Conservation (phyloP, 768 basidiomycete genomes). For the Leccinum obscurum region DNA sequence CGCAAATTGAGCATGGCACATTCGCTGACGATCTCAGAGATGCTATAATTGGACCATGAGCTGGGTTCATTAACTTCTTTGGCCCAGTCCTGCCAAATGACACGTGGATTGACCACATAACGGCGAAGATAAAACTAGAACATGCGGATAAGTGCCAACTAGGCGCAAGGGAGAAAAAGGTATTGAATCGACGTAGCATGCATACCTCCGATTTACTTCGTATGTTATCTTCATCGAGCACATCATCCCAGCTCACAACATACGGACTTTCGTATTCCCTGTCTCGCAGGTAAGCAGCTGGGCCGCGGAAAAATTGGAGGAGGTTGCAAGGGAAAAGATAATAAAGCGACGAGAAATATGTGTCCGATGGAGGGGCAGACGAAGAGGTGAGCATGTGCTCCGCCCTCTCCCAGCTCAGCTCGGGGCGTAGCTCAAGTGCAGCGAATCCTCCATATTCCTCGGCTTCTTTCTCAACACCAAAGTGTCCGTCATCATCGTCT, state of each 20-base stretch:
- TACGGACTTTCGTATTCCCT: constrained; percentile 57
- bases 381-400: constrained; percentile 59
- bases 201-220: constrained; percentile 71
- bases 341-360: constrained; percentile 78
- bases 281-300: constrained; percentile 60
- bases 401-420: constrained; percentile 68
- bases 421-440: constrained; percentile 47
- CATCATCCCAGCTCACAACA: constrained; percentile 67
- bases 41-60: constrained; percentile 67
- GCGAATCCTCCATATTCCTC: constrained; percentile 37
- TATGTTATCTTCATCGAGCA: constrained; percentile 67
- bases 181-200: not conserved
- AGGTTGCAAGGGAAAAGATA: constrained; percentile 92
- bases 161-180: not conserved
- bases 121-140: constrained; percentile 64
- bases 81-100: constrained; percentile 64
- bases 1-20: constrained; percentile 66
- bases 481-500: constrained; percentile 31
- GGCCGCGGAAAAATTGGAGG: constrained; percentile 72
- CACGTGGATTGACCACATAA: constrained; percentile 70
- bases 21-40: constrained; percentile 64
- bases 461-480: constrained; percentile 4
- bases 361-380: constrained; percentile 57
- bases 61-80: constrained; percentile 63
- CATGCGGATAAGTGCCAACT: constrained; percentile 3